Base-by-base conservation (phyloP, 2,329 filamentous ascomycete species). In the Arthrobotrys musiformis region DNA sequence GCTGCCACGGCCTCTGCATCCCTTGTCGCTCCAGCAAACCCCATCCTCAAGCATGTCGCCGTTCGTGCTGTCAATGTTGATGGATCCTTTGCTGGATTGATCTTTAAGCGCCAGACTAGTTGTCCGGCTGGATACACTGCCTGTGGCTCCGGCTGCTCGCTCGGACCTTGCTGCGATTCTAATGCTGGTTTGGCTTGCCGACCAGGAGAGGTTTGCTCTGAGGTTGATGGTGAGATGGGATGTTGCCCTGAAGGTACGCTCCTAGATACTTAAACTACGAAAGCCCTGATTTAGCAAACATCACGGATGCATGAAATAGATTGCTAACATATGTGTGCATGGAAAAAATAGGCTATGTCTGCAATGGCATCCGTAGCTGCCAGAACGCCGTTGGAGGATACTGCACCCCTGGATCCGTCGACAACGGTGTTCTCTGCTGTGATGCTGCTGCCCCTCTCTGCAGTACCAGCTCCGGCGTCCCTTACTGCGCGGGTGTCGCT, bases 241-340 rank as follows among this genome's bases (percentile, higher is more conserved):
- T 77, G 73, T 54, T 77, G 73, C 22, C 66, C 73, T n/a, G 40
- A 62, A 15, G 73, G 73, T 77, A 70, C 19, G 73, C n/a, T 76
- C 15, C 19, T 48, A 19, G 8, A 30, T 46, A n/a, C n/a, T n/a
- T n/a, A n/a, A n/a, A n/a, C n/a, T n/a, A n/a, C n/a, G n/a, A n/a
- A n/a, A n/a, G n/a, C n/a, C n/a, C 40, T 33, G 24, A 52, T 28
- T n/a, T n/a, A n/a, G n/a, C n/a, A n/a, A n/a, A n/a, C n/a, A n/a
- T n/a, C n/a, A n/a, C n/a, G n/a, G n/a, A n/a, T n/a, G n/a, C n/a
- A n/a, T n/a, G n/a, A n/a, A 42, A 42, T 42, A n/a, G 4, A n/a
- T 42, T 28, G 24, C 28, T 56, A 35, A 50, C 11, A 35, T 19
- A 15, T 42, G 28, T 26, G 11, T n/a, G 30, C 15, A n/a, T 17